Evolutionary conservation across 2,329 filamentous ascomycete species (phyloP).

Genomic region (Exophiala phaeomuriformis): DNA sequence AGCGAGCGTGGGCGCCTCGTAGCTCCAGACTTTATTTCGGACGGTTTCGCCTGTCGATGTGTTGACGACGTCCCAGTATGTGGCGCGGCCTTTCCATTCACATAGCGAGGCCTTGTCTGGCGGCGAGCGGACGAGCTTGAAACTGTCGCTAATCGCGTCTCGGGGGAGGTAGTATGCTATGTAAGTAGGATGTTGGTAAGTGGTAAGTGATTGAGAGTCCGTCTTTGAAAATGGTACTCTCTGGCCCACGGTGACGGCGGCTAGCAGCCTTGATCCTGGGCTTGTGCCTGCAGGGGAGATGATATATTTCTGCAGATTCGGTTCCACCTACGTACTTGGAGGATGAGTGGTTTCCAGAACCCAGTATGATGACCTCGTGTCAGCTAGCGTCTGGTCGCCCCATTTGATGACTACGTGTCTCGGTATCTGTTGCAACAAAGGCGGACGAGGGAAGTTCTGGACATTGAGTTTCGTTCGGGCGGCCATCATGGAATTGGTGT

Average conservation of each 20-base stretch:
- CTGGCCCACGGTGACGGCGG: too few species aligned
- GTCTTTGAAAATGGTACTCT: too few species aligned
- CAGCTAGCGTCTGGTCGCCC: slow-evolving; percentile 49
- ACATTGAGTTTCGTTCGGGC: slow-evolving; percentile 29
- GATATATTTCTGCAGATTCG: too few species aligned
- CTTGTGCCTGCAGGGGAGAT: too few species aligned
- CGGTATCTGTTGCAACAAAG: slow-evolving; percentile 47
- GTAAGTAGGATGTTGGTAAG: too few species aligned
- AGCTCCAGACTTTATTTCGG: slow-evolving; percentile 52
- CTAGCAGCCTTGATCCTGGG: slow-evolving; percentile 32
- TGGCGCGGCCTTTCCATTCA: slow-evolving; percentile 56
- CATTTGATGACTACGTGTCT: slow-evolving; percentile 53
- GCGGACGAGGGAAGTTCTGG: slow-evolving; percentile 46
- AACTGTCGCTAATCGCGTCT: slow-evolving; percentile 37
- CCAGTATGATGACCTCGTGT: slow-evolving; percentile 55
- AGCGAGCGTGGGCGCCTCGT: slow-evolving; percentile 46
- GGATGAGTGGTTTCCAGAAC: slow-evolving; percentile 57
- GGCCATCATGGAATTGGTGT: slow-evolving; percentile 6
- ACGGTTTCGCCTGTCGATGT: slow-evolving; percentile 37
- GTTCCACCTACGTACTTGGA: slow-evolving; percentile 39
- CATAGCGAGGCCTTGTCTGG: slow-evolving; percentile 43
- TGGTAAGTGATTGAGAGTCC: background rate
- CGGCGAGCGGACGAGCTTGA: slow-evolving; percentile 40
- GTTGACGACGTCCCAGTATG: slow-evolving; percentile 49
- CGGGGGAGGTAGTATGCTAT: slow-evolving; percentile 56